Base-by-base conservation (phyloP, 2,329 filamentous ascomycete species). In the Lecanosticta acicola region DNA sequence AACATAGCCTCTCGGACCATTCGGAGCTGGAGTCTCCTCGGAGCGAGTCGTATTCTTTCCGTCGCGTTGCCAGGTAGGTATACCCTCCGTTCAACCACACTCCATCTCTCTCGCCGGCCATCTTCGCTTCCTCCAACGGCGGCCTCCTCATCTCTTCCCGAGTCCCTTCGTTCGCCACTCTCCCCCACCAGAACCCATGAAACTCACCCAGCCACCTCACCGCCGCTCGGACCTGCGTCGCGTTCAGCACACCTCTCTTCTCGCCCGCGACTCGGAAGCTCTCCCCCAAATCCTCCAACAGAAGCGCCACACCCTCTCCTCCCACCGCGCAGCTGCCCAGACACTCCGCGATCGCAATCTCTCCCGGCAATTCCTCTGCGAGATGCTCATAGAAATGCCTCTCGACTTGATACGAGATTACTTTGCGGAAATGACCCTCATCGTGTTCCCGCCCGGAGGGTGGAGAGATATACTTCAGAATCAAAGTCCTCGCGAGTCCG, bases 21-120 rank as follows among this genome's bases (percentile, higher is more conserved):
- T 81, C 78, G 0, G 74, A 77, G 13, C 68, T 62, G 0, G 57
- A 48, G 39, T 80, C 76, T 0, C 61, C 51, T 0, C 57, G 64
- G 0, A 85, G 71, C 0, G 61, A 65, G 0, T 58, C 59, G 48
- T 78, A 83, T 58, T 85, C 82, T 14, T 62, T 72, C 5, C 68
- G 68, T 3, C 82, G 72, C 0, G 82, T 85, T 0, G 79, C 77
- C 0, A 85, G 76, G 36, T 44, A 56, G 0, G 81, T 84, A 56
- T 85, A 85, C 0, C 82, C 81, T 1, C 82, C 82, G 35, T 84
- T 82, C 4, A 81, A 63, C 82, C 82, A 85, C 17, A 59, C 38
- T 20, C 54, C 52, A 9, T 40, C 34, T 13, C 29, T 20, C 17
- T 13, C n/a, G 9, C 17, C 35, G 17, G 19, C n/a, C 17, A 16